phyloP scores from a whole-genome alignment of 805 yeast species.

The Monosporozyma servazzii region DNA sequence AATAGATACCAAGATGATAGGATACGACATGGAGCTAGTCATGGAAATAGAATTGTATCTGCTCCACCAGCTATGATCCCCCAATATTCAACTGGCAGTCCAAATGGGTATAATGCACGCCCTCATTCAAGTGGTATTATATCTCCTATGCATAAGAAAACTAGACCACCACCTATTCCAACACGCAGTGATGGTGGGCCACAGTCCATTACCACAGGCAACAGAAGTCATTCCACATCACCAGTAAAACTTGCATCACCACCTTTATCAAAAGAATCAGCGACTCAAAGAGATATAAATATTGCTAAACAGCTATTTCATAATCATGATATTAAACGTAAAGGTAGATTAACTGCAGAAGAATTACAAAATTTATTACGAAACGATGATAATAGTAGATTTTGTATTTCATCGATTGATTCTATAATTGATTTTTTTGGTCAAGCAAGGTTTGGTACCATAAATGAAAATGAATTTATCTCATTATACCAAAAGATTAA shows the following conservation, averaged over 20 bases:
- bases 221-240: background rate
- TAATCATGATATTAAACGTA: conserved; percentile 25
- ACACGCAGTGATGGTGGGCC: background rate
- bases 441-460: conserved; percentile 28
- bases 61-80: conserved; percentile 2
- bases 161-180: background rate
- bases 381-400: conserved; percentile 28
- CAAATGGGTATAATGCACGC: background rate
- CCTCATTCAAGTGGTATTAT: background rate
- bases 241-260: conserved; percentile 4
- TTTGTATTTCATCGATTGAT: conserved; percentile 29
- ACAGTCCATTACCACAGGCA: background rate
- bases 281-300: background rate
- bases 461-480: conserved; percentile 26
- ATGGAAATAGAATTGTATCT: background rate
- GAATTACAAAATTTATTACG: conserved; percentile 29
- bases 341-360: conserved; percentile 27
- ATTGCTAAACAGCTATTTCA: conserved; percentile 25
- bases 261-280: background rate
- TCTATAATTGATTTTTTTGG: conserved; percentile 30
- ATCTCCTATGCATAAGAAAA: background rate
- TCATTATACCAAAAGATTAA: conserved; percentile 29
- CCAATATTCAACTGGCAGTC: background rate
- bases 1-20: background rate
- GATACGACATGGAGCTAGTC: background rate